These are phyloP conservation scores for Arthrobotrys sinensis DNA, from an alignment of 2,329 filamentous ascomycete genomes.

Conservation along the genomic window DNA sequence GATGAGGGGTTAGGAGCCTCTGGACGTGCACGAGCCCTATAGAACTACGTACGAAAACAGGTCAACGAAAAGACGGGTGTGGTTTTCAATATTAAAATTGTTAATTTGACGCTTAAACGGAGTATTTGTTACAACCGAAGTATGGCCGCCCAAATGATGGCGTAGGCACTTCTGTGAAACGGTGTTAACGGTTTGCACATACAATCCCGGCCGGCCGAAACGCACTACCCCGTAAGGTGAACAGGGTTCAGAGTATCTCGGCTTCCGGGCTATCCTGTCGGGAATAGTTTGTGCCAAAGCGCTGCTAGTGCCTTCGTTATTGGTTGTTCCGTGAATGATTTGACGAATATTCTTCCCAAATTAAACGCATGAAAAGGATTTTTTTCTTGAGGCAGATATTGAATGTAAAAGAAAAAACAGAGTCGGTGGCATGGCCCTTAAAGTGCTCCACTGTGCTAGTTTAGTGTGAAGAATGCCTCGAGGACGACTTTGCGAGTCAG, in stretches of 20 bases:
- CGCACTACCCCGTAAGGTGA: conserved; percentile 18
- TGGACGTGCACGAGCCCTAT: conserved; percentile 58
- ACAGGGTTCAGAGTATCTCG: conserved; percentile 6
- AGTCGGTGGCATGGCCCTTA: not conserved
- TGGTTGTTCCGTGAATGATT: conserved; percentile 24
- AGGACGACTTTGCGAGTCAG: conserved; percentile 36
- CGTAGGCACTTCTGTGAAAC: conserved; percentile 17
- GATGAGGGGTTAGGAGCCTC: conserved; percentile 34
- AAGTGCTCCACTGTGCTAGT: not conserved
- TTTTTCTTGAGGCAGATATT: conserved; percentile 14
- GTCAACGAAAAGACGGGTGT: conserved; percentile 32
- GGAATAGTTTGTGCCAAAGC: conserved; percentile 14
- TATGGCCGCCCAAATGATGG: conserved; percentile 9
- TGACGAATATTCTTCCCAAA: conserved; percentile 48
- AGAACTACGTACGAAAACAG: conserved; percentile 5
- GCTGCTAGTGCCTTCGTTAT: not conserved
- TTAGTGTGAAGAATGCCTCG: not conserved
- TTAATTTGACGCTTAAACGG: conserved; percentile 57
- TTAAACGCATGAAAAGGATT: conserved; percentile 14
- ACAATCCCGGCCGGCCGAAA: conserved; percentile 38
- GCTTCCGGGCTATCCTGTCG: conserved; percentile 4
- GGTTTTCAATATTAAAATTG: conserved; percentile 33
- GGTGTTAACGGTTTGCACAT: conserved; percentile 11
- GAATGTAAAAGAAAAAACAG: conserved; percentile 3
- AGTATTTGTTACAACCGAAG: conserved; percentile 48